Percentiles rank a stretch among this genome's conserved stretches.
Evolutionary conservation across 129 eudicot genomes (phyloP).

Genomic region (Flaveria ramosissima): DNA sequence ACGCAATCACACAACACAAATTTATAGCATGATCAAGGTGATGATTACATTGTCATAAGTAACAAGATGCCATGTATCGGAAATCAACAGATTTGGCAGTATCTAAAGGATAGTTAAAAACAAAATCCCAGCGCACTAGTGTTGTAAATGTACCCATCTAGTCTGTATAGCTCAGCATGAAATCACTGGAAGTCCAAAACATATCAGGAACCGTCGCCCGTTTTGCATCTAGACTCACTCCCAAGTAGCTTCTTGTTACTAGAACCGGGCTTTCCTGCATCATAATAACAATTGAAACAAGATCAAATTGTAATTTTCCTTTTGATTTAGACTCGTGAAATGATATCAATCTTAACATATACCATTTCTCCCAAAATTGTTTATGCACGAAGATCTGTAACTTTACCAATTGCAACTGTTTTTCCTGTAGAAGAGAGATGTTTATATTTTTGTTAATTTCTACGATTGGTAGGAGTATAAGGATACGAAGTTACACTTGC

Average conservation of each 20-base stretch:
- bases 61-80: not conserved
- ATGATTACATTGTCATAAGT: not conserved
- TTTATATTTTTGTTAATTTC: not conserved
- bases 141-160: not conserved
- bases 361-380: slow-evolving; percentile 45
- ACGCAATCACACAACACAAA: not conserved
- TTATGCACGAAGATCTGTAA: slow-evolving; percentile 50
- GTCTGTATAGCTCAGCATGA: slow-evolving; percentile 12
- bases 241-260: not conserved
- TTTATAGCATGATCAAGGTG: not conserved
- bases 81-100: not conserved
- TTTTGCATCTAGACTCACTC: not conserved
- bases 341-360: not conserved
- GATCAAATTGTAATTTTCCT: not conserved
- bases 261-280: not conserved
- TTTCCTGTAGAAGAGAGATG: slow-evolving; percentile 46
- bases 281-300: not conserved
- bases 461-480: not conserved
- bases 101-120: not conserved
- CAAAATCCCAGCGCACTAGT: not conserved
- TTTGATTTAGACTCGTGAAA: not conserved
- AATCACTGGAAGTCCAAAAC: not conserved
- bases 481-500: not conserved
- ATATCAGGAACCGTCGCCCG: not conserved
- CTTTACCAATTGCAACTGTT: slow-evolving; percentile 82